These are phyloP conservation scores for Chalaropsis thielavioides DNA, from an alignment of 2,329 filamentous ascomycete genomes.

Conservation along the genomic window DNA sequence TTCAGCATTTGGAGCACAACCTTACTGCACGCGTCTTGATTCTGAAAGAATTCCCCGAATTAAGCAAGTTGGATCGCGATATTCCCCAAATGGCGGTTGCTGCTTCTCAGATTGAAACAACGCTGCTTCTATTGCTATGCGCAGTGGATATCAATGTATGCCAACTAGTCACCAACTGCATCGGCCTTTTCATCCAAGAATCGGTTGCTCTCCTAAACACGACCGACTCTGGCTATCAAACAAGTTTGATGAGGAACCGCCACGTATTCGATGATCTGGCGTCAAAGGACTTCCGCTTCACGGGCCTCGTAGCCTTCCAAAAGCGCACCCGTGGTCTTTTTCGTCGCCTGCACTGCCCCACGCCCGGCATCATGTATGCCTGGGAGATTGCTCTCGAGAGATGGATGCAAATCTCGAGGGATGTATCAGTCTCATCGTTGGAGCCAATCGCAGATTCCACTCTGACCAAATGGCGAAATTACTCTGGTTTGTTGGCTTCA, in stretches of 20 bases:
- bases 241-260: conserved; percentile 41
- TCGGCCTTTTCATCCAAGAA: conserved; percentile 48
- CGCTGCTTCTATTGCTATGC: conserved; percentile 48
- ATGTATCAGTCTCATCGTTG: conserved; percentile 39
- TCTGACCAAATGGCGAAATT: conserved; percentile 52
- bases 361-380: conserved; percentile 49
- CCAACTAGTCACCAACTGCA: conserved; percentile 47
- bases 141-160: conserved; percentile 52
- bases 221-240: conserved; percentile 27
- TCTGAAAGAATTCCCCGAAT: conserved; percentile 25
- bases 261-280: conserved; percentile 48
- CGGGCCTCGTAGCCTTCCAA: conserved; percentile 55
- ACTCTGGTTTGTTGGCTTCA: conserved; percentile 53
- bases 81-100: conserved; percentile 39
- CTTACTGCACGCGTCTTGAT: conserved; percentile 41
- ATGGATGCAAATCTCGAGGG: conserved; percentile 50
- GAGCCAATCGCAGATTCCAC: conserved; percentile 41
- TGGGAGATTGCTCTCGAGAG: conserved; percentile 53
- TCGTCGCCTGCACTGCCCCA: conserved; percentile 46
- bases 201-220: conserved; percentile 37
- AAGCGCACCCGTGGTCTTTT: conserved; percentile 48
- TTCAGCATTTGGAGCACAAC: conserved; percentile 31
- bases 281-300: conserved; percentile 50
- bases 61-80: conserved; percentile 37
- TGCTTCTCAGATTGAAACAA: conserved; percentile 44